Evolutionary conservation across 768 basidiomycete species (phyloP).

Genomic region (Rhodosporidiobolus sp.): DNA sequence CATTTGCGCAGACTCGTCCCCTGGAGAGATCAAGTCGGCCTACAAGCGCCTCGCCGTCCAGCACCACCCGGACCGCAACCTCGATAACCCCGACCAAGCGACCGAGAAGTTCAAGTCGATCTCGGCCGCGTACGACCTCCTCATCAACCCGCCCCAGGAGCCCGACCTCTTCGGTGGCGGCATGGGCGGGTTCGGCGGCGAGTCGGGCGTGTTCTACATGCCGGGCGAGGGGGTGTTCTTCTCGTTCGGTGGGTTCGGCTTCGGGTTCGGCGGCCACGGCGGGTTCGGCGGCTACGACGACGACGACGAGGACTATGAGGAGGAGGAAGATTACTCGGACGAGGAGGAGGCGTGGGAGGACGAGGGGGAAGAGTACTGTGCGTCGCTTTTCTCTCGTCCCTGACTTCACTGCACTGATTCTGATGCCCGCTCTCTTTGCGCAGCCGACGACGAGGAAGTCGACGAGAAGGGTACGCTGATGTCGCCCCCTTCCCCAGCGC

Average conservation of each 20-base stretch:
- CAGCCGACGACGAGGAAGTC: conserved; percentile 45
- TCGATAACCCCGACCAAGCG: conserved; percentile 23
- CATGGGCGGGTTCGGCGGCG: background rate
- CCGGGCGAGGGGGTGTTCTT: background rate
- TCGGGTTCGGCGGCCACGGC: conserved; percentile 5
- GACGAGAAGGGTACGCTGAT: conserved; percentile 44
- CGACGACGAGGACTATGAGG: conserved; percentile 46
- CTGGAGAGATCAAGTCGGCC: conserved; percentile 60
- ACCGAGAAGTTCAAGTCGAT: conserved; percentile 34
- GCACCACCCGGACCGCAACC: conserved; percentile 57
- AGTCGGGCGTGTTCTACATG: background rate
- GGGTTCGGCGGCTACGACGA: background rate
- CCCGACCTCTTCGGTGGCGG: background rate
- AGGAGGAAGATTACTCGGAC: conserved; percentile 48
- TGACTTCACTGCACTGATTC: too few relatives aligned
- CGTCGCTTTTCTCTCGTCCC: background rate
- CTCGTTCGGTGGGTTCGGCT: background rate
- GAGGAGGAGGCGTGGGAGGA: conserved; percentile 37
- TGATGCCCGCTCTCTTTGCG: background rate
- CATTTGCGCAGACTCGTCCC: too few relatives aligned
- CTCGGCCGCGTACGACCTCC: background rate
- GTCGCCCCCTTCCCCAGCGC: conserved; percentile 3
- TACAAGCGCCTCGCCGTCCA: conserved; percentile 68
- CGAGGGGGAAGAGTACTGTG: conserved; percentile 44
- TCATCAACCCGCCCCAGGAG: conserved; percentile 7